phyloP scores from a whole-genome alignment of 2,329 filamentous ascomycete genomes.

The Aspergillus tanneri region DNA sequence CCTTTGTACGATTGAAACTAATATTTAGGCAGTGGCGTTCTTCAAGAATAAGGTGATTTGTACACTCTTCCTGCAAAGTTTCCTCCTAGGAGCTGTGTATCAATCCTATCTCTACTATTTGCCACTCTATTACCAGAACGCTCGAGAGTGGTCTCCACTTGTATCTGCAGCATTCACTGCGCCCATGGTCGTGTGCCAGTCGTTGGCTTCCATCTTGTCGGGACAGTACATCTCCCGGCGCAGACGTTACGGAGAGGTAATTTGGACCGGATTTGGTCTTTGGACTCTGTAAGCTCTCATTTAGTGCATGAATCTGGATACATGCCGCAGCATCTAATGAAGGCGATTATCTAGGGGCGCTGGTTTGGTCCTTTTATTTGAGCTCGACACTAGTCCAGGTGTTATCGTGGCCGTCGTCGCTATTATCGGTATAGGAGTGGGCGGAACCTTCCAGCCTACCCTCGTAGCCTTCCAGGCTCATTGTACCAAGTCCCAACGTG shows the following conservation, averaged over 20 bases:
- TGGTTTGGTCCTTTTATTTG: conserved; percentile 54
- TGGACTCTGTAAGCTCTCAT: conserved; percentile 47
- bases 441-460: conserved; percentile 53
- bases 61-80: conserved; percentile 58
- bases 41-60: conserved; percentile 56
- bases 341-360: conserved; percentile 38
- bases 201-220: conserved; percentile 39
- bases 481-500: conserved; percentile 56
- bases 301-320: too few species aligned
- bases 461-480: conserved; percentile 61
- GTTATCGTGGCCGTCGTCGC: conserved; percentile 53
- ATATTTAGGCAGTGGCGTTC: conserved; percentile 39
- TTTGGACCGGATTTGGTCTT: conserved; percentile 49
- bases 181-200: conserved; percentile 52
- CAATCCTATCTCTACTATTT: conserved; percentile 62
- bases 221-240: conserved; percentile 59
- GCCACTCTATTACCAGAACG: conserved; percentile 63
- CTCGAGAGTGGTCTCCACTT: conserved; percentile 45
- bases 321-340: neutral
- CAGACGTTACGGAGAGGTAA: conserved; percentile 60
- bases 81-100: conserved; percentile 61
- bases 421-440: conserved; percentile 55
- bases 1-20: conserved; percentile 1
- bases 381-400: conserved; percentile 45
- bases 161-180: conserved; percentile 54